These are phyloP conservation scores for Cyberlindnera saturnus DNA, from an alignment of 805 yeast species.

Conservation along the genomic window DNA sequence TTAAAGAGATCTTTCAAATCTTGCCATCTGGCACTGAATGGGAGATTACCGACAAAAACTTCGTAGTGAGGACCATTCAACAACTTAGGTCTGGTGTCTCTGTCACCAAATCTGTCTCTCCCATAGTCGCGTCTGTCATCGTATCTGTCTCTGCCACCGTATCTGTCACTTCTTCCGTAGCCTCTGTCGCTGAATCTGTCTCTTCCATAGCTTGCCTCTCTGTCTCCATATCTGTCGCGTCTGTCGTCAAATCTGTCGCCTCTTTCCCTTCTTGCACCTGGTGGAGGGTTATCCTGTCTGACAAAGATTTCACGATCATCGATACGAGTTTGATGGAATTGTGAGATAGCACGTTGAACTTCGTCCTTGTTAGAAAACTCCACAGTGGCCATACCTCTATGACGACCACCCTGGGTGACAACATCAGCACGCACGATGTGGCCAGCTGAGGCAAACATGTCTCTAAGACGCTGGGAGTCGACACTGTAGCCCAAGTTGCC, in stretches of 20 bases:
- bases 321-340: constrained; percentile 58
- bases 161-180: constrained; percentile 3
- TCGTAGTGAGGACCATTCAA: constrained; percentile 33
- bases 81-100: constrained; percentile 11
- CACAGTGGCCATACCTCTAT: constrained; percentile 89
- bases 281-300: constrained; percentile 88
- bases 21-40: constrained; percentile 79
- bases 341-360: constrained; percentile 65
- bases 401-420: constrained; percentile 69
- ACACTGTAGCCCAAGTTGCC: constrained; percentile 69
- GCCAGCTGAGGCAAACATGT: constrained; percentile 53
- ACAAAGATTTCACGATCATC: constrained; percentile 80
- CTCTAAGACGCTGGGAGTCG: constrained; percentile 53
- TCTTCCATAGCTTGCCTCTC: constrained; percentile 10
- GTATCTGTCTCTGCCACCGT: constrained; percentile 4
- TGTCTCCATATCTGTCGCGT: constrained; percentile 11
- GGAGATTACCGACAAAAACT: constrained; percentile 75
- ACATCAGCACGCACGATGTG: constrained; percentile 77
- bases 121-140: constrained; percentile 10
- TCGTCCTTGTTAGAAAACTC: constrained; percentile 64
- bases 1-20: constrained; percentile 80
- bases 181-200: constrained; percentile 18
- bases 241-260: constrained; percentile 5
- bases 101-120: constrained; percentile 17
- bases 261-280: constrained; percentile 26